phyloP scores from a whole-genome alignment of 495 filamentous ascomycete genomes.

The Penicillium taxi region DNA sequence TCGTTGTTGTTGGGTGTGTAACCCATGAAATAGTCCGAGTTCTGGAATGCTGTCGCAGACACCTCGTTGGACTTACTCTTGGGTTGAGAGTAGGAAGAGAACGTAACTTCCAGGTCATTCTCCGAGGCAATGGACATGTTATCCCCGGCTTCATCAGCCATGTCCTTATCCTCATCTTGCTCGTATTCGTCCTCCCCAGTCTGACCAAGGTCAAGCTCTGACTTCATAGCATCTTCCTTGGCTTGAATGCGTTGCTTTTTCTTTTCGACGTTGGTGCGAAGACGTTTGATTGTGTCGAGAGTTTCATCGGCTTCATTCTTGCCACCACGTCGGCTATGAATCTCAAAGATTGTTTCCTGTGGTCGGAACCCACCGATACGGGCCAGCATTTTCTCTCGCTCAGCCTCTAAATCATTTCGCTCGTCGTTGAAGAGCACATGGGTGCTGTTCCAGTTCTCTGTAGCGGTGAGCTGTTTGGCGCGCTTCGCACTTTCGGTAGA shows the following conservation, averaged over 20 bases:
- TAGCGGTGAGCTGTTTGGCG: conserved; percentile 61
- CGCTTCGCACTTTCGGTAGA: conserved; percentile 82
- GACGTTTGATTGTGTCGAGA: conserved; percentile 69
- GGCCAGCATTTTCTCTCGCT: conserved; percentile 75
- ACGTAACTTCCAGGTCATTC: conserved; percentile 72
- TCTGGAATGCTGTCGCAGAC: conserved; percentile 52
- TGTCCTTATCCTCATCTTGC: conserved; percentile 28
- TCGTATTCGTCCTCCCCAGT: conserved; percentile 27
- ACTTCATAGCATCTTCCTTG: conserved; percentile 23
- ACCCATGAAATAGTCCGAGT: conserved; percentile 90
- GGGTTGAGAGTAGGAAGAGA: conserved; percentile 50
- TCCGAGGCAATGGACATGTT: conserved; percentile 65
- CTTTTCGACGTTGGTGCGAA: conserved; percentile 47
- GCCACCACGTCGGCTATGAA: conserved; percentile 60
- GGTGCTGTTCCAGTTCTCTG: conserved; percentile 58
- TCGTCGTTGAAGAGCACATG: conserved; percentile 72
- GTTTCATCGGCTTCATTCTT: conserved; percentile 47
- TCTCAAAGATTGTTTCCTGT: conserved; percentile 89
- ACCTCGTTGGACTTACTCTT: conserved; percentile 23
- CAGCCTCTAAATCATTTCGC: conserved; percentile 52
- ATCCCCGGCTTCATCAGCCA: conserved; percentile 37
- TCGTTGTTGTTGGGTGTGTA: conserved; percentile 74
- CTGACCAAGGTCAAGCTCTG: conserved; percentile 20
- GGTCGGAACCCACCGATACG: conserved; percentile 80
- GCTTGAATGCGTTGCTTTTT: conserved; percentile 32